phyloP scores from a whole-genome alignment of 2,329 filamentous ascomycete species.

The Trichoderma lentiforme region DNA sequence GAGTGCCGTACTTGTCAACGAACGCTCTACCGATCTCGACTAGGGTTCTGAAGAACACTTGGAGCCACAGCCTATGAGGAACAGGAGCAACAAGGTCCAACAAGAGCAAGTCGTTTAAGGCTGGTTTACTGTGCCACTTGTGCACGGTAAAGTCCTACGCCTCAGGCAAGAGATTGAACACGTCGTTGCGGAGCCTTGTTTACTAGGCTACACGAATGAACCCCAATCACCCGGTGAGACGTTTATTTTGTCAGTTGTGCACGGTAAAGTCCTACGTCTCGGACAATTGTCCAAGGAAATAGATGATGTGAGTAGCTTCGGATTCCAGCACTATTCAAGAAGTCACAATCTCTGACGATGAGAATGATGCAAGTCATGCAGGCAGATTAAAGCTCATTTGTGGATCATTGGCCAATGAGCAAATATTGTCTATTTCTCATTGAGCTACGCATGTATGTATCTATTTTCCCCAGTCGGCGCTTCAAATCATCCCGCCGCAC shows the following conservation, averaged over 20 bases:
- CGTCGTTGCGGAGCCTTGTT: too few relatives aligned
- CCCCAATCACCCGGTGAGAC: background rate
- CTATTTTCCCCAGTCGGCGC: background rate
- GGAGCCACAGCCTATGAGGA: constrained; percentile 60
- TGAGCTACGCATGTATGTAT: background rate
- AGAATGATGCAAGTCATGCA: constrained; percentile 27
- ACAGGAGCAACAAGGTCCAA: constrained; percentile 10
- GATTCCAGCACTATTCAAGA: background rate
- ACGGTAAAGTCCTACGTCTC: background rate
- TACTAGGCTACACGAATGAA: too few relatives aligned
- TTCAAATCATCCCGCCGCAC: background rate
- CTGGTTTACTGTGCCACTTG: background rate
- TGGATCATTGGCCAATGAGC: background rate
- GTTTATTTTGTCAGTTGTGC: background rate
- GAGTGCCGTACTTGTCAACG: background rate
- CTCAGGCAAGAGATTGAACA: too few relatives aligned
- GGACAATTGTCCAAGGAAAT: constrained; percentile 22
- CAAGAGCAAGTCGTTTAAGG: background rate
- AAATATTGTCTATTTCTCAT: constrained; percentile 18
- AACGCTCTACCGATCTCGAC: background rate
- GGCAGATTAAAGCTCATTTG: background rate
- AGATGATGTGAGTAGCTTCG: constrained; percentile 26
- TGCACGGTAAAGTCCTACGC: background rate
- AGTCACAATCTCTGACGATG: constrained; percentile 20
- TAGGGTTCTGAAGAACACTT: background rate